Percentiles rank a stretch among this genome's conserved stretches.
Conservation (phyloP, 352 stramenopile species). For the Phytophthora ohioensis region DNA sequence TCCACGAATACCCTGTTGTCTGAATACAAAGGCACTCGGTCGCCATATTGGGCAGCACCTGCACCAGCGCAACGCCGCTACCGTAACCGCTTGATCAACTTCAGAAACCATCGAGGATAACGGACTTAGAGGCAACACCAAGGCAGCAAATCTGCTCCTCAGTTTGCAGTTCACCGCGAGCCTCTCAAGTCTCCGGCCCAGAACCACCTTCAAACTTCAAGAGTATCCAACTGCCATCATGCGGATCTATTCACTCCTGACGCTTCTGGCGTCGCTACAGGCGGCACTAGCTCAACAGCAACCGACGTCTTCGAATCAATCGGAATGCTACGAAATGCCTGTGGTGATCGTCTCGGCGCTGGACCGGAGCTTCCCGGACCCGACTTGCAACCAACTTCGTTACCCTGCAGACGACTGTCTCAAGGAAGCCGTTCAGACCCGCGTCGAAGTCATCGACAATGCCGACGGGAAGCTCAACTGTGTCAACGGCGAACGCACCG, state of each 20-base stretch:
- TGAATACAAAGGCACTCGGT: slow-evolving; percentile 1
- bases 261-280: slow-evolving; percentile 33
- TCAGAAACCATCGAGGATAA: slow-evolving; percentile 20
- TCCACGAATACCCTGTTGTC: not conserved
- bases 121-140: slow-evolving; percentile 8
- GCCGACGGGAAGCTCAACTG: slow-evolving; percentile 64
- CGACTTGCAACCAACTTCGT: slow-evolving; percentile 75
- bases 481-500: slow-evolving; percentile 51
- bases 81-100: slow-evolving; percentile 17
- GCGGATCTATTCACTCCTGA: slow-evolving; percentile 28
- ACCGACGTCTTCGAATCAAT: slow-evolving; percentile 13
- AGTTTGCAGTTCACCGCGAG: slow-evolving; percentile 34
- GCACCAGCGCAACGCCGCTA: slow-evolving; percentile 4
- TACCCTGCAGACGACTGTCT: slow-evolving; percentile 76
- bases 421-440: slow-evolving; percentile 58
- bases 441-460: slow-evolving; percentile 76
- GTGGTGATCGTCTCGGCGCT: slow-evolving; percentile 71
- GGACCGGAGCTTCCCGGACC: slow-evolving; percentile 63
- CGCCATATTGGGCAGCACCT: slow-evolving; percentile 13
- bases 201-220: slow-evolving; percentile 11
- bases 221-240: slow-evolving; percentile 16
- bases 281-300: slow-evolving; percentile 18
- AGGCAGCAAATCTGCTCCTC: not conserved
- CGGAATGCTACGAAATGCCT: slow-evolving; percentile 74
- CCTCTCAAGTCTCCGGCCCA: slow-evolving; percentile 25